Base-by-base conservation (phyloP, 78 protist species). In the Dictyostelium purpureum region DNA sequence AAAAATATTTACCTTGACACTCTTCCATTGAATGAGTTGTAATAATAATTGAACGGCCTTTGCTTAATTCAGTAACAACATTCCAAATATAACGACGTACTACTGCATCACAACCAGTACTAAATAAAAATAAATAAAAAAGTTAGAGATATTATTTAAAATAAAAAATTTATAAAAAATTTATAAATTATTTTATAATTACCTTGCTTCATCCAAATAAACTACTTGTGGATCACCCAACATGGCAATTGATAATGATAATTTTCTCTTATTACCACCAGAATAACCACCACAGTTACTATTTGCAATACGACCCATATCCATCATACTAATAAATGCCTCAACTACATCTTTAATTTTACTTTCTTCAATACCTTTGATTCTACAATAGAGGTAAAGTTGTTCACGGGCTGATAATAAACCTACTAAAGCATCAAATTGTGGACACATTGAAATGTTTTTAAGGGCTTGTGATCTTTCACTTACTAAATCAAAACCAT, bases 1-100 rank as follows among this genome's bases (percentile, higher is more conserved):
- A n/a, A n/a, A n/a, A n/a, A 28, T 59, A 56, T 24, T 61, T 40
- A 1, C 75, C 87, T 47, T 82, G 85, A 43, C 98, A 80, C 92
- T 98, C 99, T 56, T 90, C 96, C 98, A 98, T 98, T n/a, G 96
- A 92, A 70, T 98, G 99, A 35, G 97, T 93, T 31, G 97, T 95
- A 14, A 97, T 40, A 52, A 96, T 57, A n/a, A 96, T 81, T 28
- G 70, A 40, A 43, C 93, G 88, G 59, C 69, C 70, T 38, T 89
- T 69, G 6, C 81, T 76, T 0, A 78, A 56, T 65, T 73, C 74
- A 28, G 71, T 35, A 21, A 90, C 65, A 19, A 69, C 70, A 51
- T 81, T 57, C 95, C 95, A 90, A 66, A 90, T 67, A 16, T 49
- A 70, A 37, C 87, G 31, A 7, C 82, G 12, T 6, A 77, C 77